phyloP scores from a whole-genome alignment of 148 eudicot genomes.

The Spergularia bocconei region DNA sequence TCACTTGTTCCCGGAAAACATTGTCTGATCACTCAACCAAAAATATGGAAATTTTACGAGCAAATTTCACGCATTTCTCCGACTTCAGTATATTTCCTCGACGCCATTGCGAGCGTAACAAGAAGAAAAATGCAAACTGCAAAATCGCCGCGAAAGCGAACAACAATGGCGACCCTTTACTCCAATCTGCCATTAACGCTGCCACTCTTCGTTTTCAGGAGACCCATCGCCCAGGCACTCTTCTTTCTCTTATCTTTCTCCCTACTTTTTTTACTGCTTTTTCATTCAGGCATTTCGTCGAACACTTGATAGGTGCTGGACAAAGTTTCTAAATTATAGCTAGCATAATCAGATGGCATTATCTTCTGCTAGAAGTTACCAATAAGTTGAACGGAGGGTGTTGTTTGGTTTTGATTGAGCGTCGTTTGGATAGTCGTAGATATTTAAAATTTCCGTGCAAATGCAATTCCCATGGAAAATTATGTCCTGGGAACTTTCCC shows the following conservation, averaged over 20 bases:
- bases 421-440: no score
- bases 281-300: conserved; percentile 48
- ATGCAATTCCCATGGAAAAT: no score
- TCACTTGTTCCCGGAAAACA: no score
- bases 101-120: neutral
- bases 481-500: no score
- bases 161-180: conserved; percentile 41
- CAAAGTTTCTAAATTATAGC: no score
- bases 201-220: conserved; percentile 76
- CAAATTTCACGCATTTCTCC: neutral
- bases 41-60: conserved; percentile 16
- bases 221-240: conserved; percentile 57
- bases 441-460: no score
- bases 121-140: neutral
- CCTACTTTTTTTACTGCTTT: neutral
- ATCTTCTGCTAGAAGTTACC: no score
- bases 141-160: conserved; percentile 36
- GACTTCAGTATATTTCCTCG: neutral
- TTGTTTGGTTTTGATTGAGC: no score
- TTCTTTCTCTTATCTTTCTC: neutral
- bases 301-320: conserved; percentile 25
- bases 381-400: no score
- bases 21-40: no score
- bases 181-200: conserved; percentile 42
- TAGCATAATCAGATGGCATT: no score